Percentiles rank a stretch among this genome's conserved stretches.
phyloP scores from a whole-genome alignment of 75 land plant species.

The Pinus tabuliformis region DNA sequence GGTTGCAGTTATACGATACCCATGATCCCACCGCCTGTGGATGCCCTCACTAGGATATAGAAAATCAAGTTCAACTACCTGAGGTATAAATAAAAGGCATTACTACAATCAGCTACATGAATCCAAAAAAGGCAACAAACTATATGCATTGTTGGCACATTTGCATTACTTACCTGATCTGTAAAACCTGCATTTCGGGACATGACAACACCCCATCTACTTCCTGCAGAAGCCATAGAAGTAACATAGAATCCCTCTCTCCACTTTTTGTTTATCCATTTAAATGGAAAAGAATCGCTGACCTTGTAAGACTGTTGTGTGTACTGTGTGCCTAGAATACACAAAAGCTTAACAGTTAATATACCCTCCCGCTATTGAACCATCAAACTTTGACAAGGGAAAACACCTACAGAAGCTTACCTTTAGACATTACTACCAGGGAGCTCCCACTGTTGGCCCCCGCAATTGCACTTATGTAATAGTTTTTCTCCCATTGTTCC shows the following conservation, averaged over 20 bases:
- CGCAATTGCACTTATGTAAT: constrained; percentile 75
- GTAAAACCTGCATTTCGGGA: constrained; percentile 69
- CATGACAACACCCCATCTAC: constrained; percentile 75
- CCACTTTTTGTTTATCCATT: constrained; percentile 77
- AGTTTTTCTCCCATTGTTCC: constrained; percentile 81
- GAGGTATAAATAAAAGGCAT: background rate
- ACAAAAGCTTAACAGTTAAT: background rate
- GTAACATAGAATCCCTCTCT: constrained; percentile 71
- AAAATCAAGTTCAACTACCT: constrained; percentile 82
- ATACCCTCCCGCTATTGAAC: background rate
- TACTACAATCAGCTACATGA: background rate
- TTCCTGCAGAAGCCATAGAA: constrained; percentile 77
- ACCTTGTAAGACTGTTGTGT: constrained; percentile 79
- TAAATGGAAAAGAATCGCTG: constrained; percentile 69
- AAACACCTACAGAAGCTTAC: constrained; percentile 15
- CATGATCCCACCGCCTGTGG: constrained; percentile 79
- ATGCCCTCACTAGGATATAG: constrained; percentile 87
- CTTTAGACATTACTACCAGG: constrained; percentile 86
- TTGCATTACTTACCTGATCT: constrained; percentile 44
- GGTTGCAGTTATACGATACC: constrained; percentile 73
- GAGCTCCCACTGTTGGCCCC: constrained; percentile 77
- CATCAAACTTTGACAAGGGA: background rate
- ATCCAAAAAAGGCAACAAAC: background rate
- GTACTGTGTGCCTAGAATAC: constrained; percentile 50
- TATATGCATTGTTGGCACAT: background rate